Base-by-base conservation (phyloP, 768 basidiomycete species). In the Lactarius indigo region DNA sequence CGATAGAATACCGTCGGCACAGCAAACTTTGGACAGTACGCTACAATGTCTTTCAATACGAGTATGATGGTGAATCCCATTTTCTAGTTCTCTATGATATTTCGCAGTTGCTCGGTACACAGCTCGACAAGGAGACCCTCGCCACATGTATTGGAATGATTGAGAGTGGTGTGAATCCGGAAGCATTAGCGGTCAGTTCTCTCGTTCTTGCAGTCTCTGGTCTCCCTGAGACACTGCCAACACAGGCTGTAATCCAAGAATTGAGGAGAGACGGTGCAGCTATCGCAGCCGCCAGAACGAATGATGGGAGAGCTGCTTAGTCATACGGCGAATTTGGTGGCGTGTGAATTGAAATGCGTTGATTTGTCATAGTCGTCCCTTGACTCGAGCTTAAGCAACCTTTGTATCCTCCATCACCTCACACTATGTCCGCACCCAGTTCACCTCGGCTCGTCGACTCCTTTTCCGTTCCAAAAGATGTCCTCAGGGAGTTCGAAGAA, bases 101-200 rank as follows among this genome's bases (percentile, higher is more conserved):
- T 63, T 94, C 94, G 23, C 92, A 94, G 77, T 78, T 96, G 56
- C 78, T 96, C 59, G 91, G 94, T 69, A 95, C 94, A 0, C 86
- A 89, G 64, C 82, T 96, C 50, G 93, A 96, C 79, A 92, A 91
- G 72, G 91, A 94, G 74, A 92, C 92, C 2, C 84, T 96, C n/a
- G 92, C 90, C 41, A 94, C 91, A 30, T 96, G 94, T 75, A 87
- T 96, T 28, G 84, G 88, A 47, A 88, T 96, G 89, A 94, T 96
- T 71, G 94, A 96, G 78, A 88, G 86, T 68, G 94, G 94, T 20
- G 91, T 91, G 57, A 96, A 96, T 75, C 92, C 94, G 13, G 93
- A 96, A 73, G 94, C 93, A 0, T 81, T 96, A 56, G 94, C 94
- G 71, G 94, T 96, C 74, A 63, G 87, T 78, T 73, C 55, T 23